Conservation (phyloP, 805 yeast genomes). For the Pichia insulana region DNA sequence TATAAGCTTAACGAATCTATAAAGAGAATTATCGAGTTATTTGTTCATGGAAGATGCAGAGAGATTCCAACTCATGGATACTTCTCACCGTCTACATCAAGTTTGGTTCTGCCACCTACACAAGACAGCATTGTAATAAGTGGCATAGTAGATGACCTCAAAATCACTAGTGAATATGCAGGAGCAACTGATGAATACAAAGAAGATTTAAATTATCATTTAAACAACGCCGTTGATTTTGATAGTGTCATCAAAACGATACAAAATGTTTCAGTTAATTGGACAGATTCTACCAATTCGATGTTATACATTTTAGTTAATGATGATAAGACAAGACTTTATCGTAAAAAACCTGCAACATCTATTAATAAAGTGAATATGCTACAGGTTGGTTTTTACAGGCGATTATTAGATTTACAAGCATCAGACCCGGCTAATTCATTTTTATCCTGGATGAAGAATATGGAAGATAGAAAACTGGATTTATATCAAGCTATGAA, state of each 20-base stretch:
- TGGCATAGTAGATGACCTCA: constrained; percentile 54
- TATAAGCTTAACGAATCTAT: constrained; percentile 20
- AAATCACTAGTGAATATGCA: constrained; percentile 15
- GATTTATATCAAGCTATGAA: constrained; percentile 42
- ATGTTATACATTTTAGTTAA: constrained; percentile 29
- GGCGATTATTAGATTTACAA: constrained; percentile 37
- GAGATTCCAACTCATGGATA: constrained; percentile 54
- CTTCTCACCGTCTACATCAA: constrained; percentile 18
- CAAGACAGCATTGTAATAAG: constrained; percentile 39
- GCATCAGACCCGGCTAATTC: constrained; percentile 22
- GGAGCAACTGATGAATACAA: constrained; percentile 17
- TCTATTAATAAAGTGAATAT: constrained; percentile 26
- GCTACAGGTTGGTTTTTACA: constrained; percentile 56
- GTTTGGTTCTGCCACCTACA: constrained; percentile 2
- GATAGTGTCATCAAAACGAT: constrained; percentile 14
- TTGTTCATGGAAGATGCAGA: constrained; percentile 45
- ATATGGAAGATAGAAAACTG: constrained; percentile 38
- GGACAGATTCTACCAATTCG: constrained; percentile 24
- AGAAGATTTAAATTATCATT: constrained; percentile 12
- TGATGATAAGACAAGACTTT: constrained; percentile 57
- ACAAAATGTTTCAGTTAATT: constrained; percentile 5
- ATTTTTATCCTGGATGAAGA: constrained; percentile 36
- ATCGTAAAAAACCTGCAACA: constrained; percentile 32
- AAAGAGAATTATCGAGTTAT: constrained; percentile 33
- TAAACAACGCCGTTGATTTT: constrained; percentile 15